These are phyloP conservation scores for Plasmodium gonderi DNA, from an alignment of 169 alveolate species.

Conservation along the genomic window DNA sequence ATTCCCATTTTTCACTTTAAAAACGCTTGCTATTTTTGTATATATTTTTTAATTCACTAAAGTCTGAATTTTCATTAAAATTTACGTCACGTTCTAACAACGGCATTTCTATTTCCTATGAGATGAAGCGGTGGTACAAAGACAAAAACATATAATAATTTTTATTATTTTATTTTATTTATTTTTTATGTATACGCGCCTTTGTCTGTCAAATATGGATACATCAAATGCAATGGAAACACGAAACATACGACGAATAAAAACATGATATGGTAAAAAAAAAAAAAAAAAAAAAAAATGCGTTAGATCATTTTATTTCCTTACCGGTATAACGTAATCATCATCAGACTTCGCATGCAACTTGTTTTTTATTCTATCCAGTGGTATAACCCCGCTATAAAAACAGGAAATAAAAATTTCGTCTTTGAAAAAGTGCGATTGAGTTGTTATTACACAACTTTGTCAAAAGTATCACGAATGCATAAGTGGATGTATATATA, in stretches of 20 bases:
- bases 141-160: background rate
- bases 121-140: background rate
- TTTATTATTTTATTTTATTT: too few relatives aligned
- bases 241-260: background rate
- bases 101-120: slow-evolving; percentile 65
- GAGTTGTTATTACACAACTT: background rate
- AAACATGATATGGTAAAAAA: background rate
- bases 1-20: background rate
- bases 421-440: background rate
- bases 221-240: background rate
- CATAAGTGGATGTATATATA: background rate
- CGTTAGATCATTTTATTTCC: background rate
- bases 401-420: background rate
- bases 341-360: slow-evolving; percentile 23
- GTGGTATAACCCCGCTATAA: slow-evolving; percentile 60
- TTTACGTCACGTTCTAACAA: slow-evolving; percentile 34
- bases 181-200: too few relatives aligned
- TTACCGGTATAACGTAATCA: slow-evolving; percentile 72
- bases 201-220: background rate
- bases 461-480: background rate
- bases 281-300: too few relatives aligned
- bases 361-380: slow-evolving; percentile 57
- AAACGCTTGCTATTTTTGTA: slow-evolving; percentile 54
- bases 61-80: slow-evolving; percentile 65
- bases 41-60: slow-evolving; percentile 31